Evolutionary conservation across 495 filamentous ascomycete species (phyloP).

Genomic region (Diplogelasinospora grovesii): DNA sequence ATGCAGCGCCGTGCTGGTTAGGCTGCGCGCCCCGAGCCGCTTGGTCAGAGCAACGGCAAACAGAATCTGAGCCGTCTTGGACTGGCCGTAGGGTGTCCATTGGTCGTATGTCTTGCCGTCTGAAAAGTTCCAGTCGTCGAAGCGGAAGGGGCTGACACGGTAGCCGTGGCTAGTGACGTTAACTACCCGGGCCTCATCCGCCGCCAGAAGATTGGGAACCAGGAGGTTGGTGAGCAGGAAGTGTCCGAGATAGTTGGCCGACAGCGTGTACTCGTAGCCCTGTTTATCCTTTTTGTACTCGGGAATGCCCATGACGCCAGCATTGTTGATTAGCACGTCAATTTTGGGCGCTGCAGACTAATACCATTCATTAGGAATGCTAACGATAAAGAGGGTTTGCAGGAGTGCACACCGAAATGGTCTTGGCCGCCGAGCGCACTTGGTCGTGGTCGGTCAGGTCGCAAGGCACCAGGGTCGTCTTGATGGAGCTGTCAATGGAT

Average conservation of each 20-base stretch:
- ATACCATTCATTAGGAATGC: no score
- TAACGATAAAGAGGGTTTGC: no score
- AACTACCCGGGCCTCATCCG: constrained; percentile 27
- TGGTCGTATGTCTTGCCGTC: no score
- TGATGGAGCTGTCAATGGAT: no score
- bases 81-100: constrained; percentile 44
- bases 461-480: no score
- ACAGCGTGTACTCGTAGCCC: constrained; percentile 62
- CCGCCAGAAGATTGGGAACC: constrained; percentile 35
- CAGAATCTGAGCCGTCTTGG: constrained; percentile 50
- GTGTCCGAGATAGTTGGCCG: constrained; percentile 64
- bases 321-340: constrained; percentile 66
- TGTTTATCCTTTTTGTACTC: constrained; percentile 45
- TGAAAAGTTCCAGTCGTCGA: constrained; percentile 43
- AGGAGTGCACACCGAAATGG: no score
- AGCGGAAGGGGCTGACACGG: constrained; percentile 39
- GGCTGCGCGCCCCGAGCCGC: constrained; percentile 28
- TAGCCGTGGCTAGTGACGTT: constrained; percentile 39
- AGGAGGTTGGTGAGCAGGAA: constrained; percentile 63
- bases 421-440: no score
- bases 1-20: constrained; percentile 36
- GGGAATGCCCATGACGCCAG: constrained; percentile 56
- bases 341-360: no score
- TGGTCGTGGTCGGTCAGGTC: no score
- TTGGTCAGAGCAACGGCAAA: constrained; percentile 39